These are phyloP conservation scores for Vigna mungo DNA, from an alignment of 306 rosid genomes.

Conservation along the genomic window DNA sequence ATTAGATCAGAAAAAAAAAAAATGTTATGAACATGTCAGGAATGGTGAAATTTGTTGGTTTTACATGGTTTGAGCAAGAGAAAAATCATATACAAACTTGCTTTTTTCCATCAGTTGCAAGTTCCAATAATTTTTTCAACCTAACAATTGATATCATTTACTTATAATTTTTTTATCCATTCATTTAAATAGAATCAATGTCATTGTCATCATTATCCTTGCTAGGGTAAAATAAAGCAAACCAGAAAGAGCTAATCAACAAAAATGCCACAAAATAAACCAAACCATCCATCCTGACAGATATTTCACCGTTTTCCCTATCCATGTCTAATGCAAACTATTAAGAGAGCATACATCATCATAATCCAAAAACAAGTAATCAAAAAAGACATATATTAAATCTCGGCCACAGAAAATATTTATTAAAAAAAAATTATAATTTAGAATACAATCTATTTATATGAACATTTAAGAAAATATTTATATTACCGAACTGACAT, in stretches of 20 bases:
- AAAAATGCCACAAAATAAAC: constrained; percentile 12
- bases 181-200: constrained; percentile 5
- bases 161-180: background rate
- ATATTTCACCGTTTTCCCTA: background rate
- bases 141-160: constrained; percentile 11
- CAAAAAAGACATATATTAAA: constrained; percentile 1
- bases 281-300: constrained; percentile 3
- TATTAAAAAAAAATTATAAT: constrained; percentile 15
- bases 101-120: background rate
- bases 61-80: constrained; percentile 11
- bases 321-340: constrained; percentile 13
- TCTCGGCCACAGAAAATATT: constrained; percentile 26
- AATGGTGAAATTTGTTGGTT: constrained; percentile 6
- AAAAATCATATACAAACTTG: constrained; percentile 23
- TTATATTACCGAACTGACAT: constrained; percentile 19
- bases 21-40: constrained; percentile 34
- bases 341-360: constrained; percentile 18
- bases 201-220: constrained; percentile 28
- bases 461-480: background rate
- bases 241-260: constrained; percentile 27
- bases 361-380: constrained; percentile 17
- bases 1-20: constrained; percentile 43
- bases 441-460: constrained; percentile 1
- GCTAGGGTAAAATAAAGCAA: constrained; percentile 2
- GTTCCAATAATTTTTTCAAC: constrained; percentile 28